Conservation (phyloP, 129 eudicot species). For the Pseudognaphalium luteoalbum region DNA sequence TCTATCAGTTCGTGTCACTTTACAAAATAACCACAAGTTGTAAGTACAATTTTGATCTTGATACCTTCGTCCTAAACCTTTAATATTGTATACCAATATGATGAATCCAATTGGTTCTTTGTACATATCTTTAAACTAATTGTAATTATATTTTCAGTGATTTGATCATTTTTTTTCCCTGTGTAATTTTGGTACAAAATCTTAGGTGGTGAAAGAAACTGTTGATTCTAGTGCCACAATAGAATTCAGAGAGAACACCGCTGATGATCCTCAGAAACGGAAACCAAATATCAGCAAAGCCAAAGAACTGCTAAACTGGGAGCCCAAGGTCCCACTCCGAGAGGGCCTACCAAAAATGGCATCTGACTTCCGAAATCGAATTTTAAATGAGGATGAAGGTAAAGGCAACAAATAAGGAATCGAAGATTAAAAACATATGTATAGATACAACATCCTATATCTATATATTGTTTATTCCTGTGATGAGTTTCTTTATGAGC, state of each 20-base stretch:
- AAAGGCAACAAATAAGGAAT: constrained; percentile 51
- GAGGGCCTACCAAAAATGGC: constrained; percentile 86
- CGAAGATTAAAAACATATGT: constrained; percentile 18
- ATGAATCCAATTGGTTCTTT: background rate
- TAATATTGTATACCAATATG: background rate
- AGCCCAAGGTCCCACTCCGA: constrained; percentile 59
- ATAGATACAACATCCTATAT: constrained; percentile 30
- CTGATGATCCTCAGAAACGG: constrained; percentile 84
- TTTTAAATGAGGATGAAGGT: constrained; percentile 70
- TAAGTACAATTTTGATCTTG: background rate
- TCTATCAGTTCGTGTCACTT: background rate
- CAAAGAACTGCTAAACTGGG: constrained; percentile 75
- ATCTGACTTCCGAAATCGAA: constrained; percentile 68
- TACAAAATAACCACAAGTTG: background rate
- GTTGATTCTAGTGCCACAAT: constrained; percentile 68
- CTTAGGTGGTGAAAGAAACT: constrained; percentile 74
- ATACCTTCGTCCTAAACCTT: background rate
- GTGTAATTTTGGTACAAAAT: background rate
- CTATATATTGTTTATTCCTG: constrained; percentile 8
- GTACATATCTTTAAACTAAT: background rate
- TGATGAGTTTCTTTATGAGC: background rate
- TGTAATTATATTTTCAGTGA: background rate
- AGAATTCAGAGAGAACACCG: constrained; percentile 67
- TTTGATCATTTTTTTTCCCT: constrained; percentile 3
- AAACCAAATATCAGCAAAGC: constrained; percentile 84